Conservation (phyloP, 768 basidiomycete genomes). For the Suillus variegatus region DNA sequence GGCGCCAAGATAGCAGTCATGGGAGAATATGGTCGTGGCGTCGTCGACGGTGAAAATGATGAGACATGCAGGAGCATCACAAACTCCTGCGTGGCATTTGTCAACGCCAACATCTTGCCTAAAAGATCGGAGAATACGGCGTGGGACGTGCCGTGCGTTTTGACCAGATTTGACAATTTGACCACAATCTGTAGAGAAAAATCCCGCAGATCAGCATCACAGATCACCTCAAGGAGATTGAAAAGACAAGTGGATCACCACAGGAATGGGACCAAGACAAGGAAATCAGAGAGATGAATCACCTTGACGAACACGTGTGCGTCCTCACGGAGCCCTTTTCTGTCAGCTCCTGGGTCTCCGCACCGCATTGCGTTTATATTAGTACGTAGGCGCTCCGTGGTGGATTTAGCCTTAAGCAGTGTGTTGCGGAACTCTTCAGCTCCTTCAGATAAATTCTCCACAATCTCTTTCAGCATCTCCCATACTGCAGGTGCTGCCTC, state of each 20-base stretch:
- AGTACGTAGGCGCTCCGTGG: conserved; percentile 63
- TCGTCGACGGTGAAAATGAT: conserved; percentile 65
- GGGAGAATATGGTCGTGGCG: conserved; percentile 62
- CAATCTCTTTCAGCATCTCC: conserved; percentile 74
- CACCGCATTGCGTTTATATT: conserved; percentile 61
- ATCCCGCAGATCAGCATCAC: background rate
- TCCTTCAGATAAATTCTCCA: conserved; percentile 60
- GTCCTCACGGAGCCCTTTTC: conserved; percentile 69
- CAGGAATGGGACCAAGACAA: background rate
- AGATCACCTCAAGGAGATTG: background rate
- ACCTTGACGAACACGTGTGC: conserved; percentile 85
- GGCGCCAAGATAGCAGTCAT: conserved; percentile 36
- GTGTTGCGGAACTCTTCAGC: conserved; percentile 51
- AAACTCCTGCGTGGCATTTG: conserved; percentile 84
- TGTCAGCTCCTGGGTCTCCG: conserved; percentile 53
- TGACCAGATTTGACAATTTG: conserved; percentile 72
- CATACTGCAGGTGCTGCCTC: conserved; percentile 82
- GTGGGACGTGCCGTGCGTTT: conserved; percentile 55
- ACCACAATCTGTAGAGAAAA: conserved; percentile 60
- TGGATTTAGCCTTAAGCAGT: conserved; percentile 60
- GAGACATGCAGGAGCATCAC: conserved; percentile 86
- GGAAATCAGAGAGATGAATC: conserved; percentile 14
- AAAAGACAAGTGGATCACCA: conserved; percentile 1
- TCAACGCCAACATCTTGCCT: conserved; percentile 72
- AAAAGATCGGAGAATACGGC: conserved; percentile 64